Base-by-base conservation (phyloP, 495 filamentous ascomycete genomes). In the Neurospora sp. region DNA sequence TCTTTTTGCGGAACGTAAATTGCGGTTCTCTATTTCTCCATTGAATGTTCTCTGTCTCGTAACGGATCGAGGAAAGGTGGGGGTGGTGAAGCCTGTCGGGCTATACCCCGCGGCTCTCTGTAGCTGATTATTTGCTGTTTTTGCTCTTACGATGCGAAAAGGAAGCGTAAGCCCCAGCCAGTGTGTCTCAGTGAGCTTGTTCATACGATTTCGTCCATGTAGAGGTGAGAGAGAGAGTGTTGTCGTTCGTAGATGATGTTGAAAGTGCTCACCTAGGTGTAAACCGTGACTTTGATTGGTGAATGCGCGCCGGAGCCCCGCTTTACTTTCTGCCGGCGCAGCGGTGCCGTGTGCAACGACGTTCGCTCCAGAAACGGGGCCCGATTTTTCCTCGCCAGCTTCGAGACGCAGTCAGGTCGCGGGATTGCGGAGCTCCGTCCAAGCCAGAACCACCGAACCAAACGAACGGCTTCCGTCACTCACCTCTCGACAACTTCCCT, bases 401-500 rank as follows among this genome's bases (percentile, higher is more conserved):
- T 66, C 42, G 46, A 31, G 18, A 35, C n/a, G 41, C 41, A 31
- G 23, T 62, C 41, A 37, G 48, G 27, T 71, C 48, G 71, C 71
- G 44, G 54, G 41, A 54, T 72, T 72, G 71, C 71, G 71, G 71
- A 37, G 41, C 41, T 69, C 71, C 71, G n/a, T 42, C 39, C 40
- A 46, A 62, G 41, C 27, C 39, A 59, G 39, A 71, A 31, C 18
- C 70, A 71, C 20, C 23, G 35, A 71, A 38, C 70, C 31, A 31
- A 48, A 31, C 42, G 12, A 54, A 54, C 27, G 23, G 39, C 70
- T 48, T 72, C 39, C 74, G 42, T 75, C 76, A 72, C 70, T 9
- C 69, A 74, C 40, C 72, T 71, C 66, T 72, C 69, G 72, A 72
- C 71, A 73, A 74, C 72, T 70, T 72, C 73, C 48, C 73, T 14